phyloP scores from a whole-genome alignment of 768 basidiomycete species.

The Gautieria morchelliformis region DNA sequence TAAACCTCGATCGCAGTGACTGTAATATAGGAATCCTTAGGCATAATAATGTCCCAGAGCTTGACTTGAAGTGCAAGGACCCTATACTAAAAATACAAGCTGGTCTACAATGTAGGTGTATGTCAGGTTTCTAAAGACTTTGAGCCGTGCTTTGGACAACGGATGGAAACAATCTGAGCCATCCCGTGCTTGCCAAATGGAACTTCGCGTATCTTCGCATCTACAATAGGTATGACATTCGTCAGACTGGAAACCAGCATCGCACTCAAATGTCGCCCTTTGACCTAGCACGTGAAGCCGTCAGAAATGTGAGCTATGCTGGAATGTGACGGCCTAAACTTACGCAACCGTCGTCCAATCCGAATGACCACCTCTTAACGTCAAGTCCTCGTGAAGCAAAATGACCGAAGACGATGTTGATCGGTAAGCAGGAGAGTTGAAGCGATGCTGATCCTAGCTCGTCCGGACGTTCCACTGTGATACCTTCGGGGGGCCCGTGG shows the following conservation, averaged over 20 bases:
- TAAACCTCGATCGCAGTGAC: too few relatives aligned
- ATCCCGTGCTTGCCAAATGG: not conserved
- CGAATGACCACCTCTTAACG: slow-evolving; percentile 73
- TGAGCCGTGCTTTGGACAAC: not conserved
- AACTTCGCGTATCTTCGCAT: not conserved
- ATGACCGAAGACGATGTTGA: slow-evolving; percentile 83
- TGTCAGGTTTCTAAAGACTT: too few relatives aligned
- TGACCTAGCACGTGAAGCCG: slow-evolving; percentile 29
- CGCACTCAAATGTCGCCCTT: slow-evolving; percentile 54
- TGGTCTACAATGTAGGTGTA: not conserved
- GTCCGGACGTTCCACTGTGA: slow-evolving; percentile 11
- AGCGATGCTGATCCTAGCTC: slow-evolving; percentile 15
- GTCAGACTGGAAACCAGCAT: slow-evolving; percentile 37
- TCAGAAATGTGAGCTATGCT: slow-evolving; percentile 3
- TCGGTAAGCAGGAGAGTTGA: slow-evolving; percentile 54
- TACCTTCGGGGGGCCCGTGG: slow-evolving; percentile 9
- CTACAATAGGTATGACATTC: not conserved
- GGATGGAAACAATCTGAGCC: not conserved
- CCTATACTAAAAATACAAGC: too few relatives aligned
- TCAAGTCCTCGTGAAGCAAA: slow-evolving; percentile 73
- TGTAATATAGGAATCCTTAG: too few relatives aligned
- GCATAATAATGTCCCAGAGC: too few relatives aligned
- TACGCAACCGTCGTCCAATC: slow-evolving; percentile 84
- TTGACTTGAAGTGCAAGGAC: too few relatives aligned
- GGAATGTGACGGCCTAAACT: slow-evolving; percentile 18